Base-by-base conservation (phyloP, 2,329 filamentous ascomycete genomes). In the Dothistroma pini region DNA sequence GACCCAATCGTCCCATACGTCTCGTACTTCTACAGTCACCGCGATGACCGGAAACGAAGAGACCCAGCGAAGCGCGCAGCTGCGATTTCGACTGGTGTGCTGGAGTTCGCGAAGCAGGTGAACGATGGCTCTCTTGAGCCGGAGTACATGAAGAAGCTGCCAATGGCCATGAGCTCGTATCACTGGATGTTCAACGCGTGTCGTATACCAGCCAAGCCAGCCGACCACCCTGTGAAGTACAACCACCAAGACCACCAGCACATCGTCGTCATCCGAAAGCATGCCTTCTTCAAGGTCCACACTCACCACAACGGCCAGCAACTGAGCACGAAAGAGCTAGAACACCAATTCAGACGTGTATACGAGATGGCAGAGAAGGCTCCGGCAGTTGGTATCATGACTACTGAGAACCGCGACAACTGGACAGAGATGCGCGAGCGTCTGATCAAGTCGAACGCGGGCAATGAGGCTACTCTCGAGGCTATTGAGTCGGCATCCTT, bases 11-110 rank as follows among this genome's bases (percentile, higher is more conserved):
- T 97, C 19, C 95, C 95, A 63, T 99, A 97, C 75, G 95, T 99
- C 72, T 96, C 91, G 78, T 99, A 99, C 84, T 99, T 99, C 81
- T 99, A 99, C 82, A 97, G 93, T 58, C 93, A 97, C 81, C 87
- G 91, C 68, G 95, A 99, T 77, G 96, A 99, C 78, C 87, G 91
- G 69, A 85, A 88, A 74, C 86, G 93, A 68, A 87, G 92, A 65
- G 86, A 97, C 76, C 95, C 95, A 0, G 88, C 89, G 65, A 96
- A 96, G 83, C 90, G 95, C 66, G 95, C 95, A 3, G 95, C 95
- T 4, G 93, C 93, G 66, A 89, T 99, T 67, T 87, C 90, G 0
- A 91, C 90, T 1, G 89, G 91, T 8, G 89, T 86, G 1, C 84
- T 99, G 44, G 91, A 96, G 74, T 99, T 99, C 83, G 96, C 97